Evolutionary conservation across 2,329 filamentous ascomycete genomes (phyloP), one percentile per base, ranked within the genome.

Genomic region (Fusarium tuaranense): DNA sequence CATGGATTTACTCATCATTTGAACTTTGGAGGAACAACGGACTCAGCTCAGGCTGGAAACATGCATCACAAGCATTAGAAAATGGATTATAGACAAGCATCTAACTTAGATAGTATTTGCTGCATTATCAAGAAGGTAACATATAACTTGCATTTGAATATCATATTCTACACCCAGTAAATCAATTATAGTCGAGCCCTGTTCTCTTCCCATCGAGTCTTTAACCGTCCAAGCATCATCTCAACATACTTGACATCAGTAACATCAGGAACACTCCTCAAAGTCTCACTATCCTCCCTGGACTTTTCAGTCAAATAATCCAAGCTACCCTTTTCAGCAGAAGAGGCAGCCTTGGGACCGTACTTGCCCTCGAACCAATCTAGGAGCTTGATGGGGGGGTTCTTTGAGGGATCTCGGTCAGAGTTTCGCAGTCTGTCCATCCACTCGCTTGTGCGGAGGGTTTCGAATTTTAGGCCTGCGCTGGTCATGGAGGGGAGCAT

Each of bases 381-480:
- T 1, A 89, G 69, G 1, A 90, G 81, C 77, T 89, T 89, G 71
- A 88, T 83, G 0, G 86, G 84, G 13, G 88, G 88, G 71, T 90
- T 90, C 18, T 72, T 78, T 7, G 81, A 70, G 0, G 86, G 84
- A 60, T 88, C 85, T 1, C 82, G 80, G 58, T 87, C 82, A 0
- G 86, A 87, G 3, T 72, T 81, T 4, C 86, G 80, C 8, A 89
- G 78, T 1, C 84, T 79, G 0, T 76, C 71, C 30, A 89, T 78
- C 87, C 87, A 88, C 67, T 87, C 83, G 10, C 75, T 77, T 0
- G 82, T 81, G 6, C 83, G 78, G 0, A 89, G 85, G 5, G 83
- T 81, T 1, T 84, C 81, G n/a, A 88, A 88, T 12, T 82, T 68
- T 2, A 89, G 78, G 0, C 87, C 87, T 0, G 85, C 84, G 1